These are phyloP conservation scores for Ilyonectria mors-panacis DNA, from an alignment of 2,329 filamentous ascomycete species.

Conservation along the genomic window DNA sequence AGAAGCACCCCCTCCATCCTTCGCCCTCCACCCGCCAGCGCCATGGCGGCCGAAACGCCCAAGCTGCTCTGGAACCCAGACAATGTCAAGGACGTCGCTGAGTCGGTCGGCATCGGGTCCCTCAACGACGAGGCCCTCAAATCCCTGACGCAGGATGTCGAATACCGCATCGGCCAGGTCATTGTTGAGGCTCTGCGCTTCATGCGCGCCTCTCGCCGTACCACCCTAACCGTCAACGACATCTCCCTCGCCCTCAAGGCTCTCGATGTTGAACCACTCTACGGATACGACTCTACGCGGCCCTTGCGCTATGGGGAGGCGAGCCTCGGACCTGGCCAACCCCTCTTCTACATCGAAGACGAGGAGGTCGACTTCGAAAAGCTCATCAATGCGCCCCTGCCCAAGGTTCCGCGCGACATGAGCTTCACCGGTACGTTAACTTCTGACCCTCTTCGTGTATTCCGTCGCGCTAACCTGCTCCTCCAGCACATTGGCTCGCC, in stretches of 20 bases:
- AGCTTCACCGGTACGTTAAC: slow-evolving; percentile 82
- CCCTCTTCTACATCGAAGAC: slow-evolving; percentile 97
- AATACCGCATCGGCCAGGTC: slow-evolving; percentile 94
- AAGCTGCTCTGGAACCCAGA: slow-evolving; percentile 92
- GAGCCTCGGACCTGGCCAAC: slow-evolving; percentile 92
- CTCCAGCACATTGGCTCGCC: slow-evolving; percentile 91
- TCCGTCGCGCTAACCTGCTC: slow-evolving; percentile 33
- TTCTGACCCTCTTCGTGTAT: not conserved
- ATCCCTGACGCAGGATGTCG: slow-evolving; percentile 91
- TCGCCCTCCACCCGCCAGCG: slow-evolving; percentile 13
- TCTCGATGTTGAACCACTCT: slow-evolving; percentile 93
- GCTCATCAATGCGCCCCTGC: slow-evolving; percentile 94
- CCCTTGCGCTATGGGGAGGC: slow-evolving; percentile 94
- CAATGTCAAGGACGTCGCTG: slow-evolving; percentile 95
- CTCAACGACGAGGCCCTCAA: slow-evolving; percentile 90
- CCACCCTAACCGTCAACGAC: slow-evolving; percentile 89
- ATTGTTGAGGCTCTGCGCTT: slow-evolving; percentile 95
- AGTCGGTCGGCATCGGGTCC: slow-evolving; percentile 89
- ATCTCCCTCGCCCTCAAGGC: slow-evolving; percentile 87
- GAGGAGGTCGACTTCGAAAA: slow-evolving; percentile 99
- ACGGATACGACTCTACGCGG: slow-evolving; percentile 94
- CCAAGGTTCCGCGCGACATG: slow-evolving; percentile 94
- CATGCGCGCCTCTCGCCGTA: slow-evolving; percentile 93
- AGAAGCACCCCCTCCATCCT: not conserved
- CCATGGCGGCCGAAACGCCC: slow-evolving; percentile 58